Evolutionary conservation across 2,329 filamentous ascomycete species (phyloP), one percentile per base, ranked within the genome.

Genomic region (Lachnellula cervina): DNA sequence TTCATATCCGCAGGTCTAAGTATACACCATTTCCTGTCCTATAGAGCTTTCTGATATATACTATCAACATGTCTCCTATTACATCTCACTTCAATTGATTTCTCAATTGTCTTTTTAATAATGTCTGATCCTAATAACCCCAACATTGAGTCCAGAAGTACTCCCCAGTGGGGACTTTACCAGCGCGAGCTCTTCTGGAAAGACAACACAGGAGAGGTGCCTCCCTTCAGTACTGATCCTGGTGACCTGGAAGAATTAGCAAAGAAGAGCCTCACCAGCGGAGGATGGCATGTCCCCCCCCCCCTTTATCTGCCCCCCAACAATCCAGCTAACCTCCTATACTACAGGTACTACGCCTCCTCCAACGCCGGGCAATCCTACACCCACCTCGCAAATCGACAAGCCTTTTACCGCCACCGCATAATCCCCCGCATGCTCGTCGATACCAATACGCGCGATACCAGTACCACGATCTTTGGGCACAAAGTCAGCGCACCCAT

Each of bases 321-420:
- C 6, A 2, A 3, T 44, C 21, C 5, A 21, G 7, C n/a, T 19
- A 23, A 21, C 19, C 19, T 16, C 11, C 11, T 6, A 44, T 8
- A 17, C 11, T 40, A 13, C 13, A 65, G 72, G 72, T 76, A 75
- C 66, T 83, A 83, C 59, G 77, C 80, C 28, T 81, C 79, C 13
- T 81, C 74, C 57, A 83, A 83, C 62, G 80, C 80, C 2, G 79
- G 80, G 16, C 74, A 76, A 56, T 81, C 77, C 0, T 74, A 73
- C 62, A 77, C 74, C 3, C 75, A 77, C 59, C 70, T 75, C n/a
- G 79, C 79, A 21, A 87, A 86, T 67, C 77, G 82, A 4, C 78
- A 84, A 68, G 80, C 83, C 51, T 87, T 87, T 72, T 84, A 80
- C 70, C 76, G 81, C 1, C 82, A 85, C 70, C 77, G 80, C 45